phyloP scores from a whole-genome alignment of 768 basidiomycete genomes.

The Phanerodontia chrysosporium region DNA sequence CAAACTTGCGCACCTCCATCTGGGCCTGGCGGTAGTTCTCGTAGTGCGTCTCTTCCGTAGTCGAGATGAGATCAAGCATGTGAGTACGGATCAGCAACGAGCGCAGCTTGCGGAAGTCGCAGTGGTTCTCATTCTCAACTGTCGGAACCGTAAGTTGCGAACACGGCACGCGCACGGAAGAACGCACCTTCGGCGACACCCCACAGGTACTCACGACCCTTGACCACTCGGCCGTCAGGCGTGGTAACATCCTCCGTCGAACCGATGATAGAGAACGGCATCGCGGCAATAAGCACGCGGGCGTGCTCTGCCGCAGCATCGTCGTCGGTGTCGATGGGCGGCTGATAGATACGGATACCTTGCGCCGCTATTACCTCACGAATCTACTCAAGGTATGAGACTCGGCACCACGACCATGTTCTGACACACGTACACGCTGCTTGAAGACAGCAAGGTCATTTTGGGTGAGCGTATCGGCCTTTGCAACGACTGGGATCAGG shows the following conservation, averaged over 20 bases:
- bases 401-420: neutral
- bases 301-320: slow-evolving; percentile 87
- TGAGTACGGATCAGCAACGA: slow-evolving; percentile 94
- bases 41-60: slow-evolving; percentile 94
- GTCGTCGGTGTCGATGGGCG: slow-evolving; percentile 86
- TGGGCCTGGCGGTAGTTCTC: slow-evolving; percentile 97
- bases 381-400: slow-evolving; percentile 42
- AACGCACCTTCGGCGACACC: slow-evolving; percentile 94
- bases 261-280: slow-evolving; percentile 98
- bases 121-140: slow-evolving; percentile 98
- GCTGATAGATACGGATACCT: slow-evolving; percentile 91
- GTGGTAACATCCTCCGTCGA: slow-evolving; percentile 93
- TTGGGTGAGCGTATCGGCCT: slow-evolving; percentile 96
- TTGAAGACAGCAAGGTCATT: slow-evolving; percentile 91
- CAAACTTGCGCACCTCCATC: slow-evolving; percentile 99
- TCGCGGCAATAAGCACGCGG: slow-evolving; percentile 80
- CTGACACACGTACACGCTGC: slow-evolving; percentile 61
- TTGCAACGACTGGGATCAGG: slow-evolving; percentile 95
- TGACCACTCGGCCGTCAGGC: slow-evolving; percentile 85
- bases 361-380: slow-evolving; percentile 89
- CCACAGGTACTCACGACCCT: slow-evolving; percentile 98
- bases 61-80: slow-evolving; percentile 97
- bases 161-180: neutral
- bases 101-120: slow-evolving; percentile 97
- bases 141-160: slow-evolving; percentile 23